phyloP scores from a whole-genome alignment of 176 grass and related monocot species.

The Oryza glumipatula region DNA sequence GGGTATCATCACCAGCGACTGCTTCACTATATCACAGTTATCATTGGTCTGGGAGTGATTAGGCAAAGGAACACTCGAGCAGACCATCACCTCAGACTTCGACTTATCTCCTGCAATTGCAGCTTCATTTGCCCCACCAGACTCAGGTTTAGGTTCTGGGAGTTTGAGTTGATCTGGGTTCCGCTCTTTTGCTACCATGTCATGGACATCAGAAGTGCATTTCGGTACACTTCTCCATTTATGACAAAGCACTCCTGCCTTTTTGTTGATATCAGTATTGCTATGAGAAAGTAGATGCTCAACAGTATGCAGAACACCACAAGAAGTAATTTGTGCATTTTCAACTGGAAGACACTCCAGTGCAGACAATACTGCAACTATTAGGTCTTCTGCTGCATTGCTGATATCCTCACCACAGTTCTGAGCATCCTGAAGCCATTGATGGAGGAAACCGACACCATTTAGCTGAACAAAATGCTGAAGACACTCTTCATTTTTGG shows the following conservation, averaged over 20 bases:
- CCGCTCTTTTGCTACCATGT: conserved; percentile 24
- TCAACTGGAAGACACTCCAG: conserved; percentile 53
- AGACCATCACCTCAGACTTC: conserved; percentile 22
- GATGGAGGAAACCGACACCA: conserved; percentile 61
- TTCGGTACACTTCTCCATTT: conserved; percentile 47
- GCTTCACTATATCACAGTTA: conserved; percentile 40
- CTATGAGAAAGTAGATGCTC: conserved; percentile 46
- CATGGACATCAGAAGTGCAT: conserved; percentile 10
- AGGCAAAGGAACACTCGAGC: not conserved
- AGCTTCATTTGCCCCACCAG: not conserved
- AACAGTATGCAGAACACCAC: conserved; percentile 52
- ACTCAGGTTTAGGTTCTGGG: conserved; percentile 19
- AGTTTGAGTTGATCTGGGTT: not conserved
- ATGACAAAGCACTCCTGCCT: conserved; percentile 47
- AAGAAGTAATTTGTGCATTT: conserved; percentile 32
- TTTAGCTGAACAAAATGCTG: conserved; percentile 65
- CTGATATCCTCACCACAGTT: conserved; percentile 35
- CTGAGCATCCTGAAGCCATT: conserved; percentile 68
- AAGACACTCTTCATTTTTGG: conserved; percentile 57
- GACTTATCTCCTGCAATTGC: conserved; percentile 26
- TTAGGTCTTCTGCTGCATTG: conserved; percentile 45
- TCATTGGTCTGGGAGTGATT: conserved; percentile 33
- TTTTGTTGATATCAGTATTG: conserved; percentile 54
- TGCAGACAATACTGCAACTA: conserved; percentile 46
- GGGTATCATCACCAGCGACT: not conserved